Evolutionary conservation across 257 asterid genomes (phyloP).

Genomic region (Solanum acaule): DNA sequence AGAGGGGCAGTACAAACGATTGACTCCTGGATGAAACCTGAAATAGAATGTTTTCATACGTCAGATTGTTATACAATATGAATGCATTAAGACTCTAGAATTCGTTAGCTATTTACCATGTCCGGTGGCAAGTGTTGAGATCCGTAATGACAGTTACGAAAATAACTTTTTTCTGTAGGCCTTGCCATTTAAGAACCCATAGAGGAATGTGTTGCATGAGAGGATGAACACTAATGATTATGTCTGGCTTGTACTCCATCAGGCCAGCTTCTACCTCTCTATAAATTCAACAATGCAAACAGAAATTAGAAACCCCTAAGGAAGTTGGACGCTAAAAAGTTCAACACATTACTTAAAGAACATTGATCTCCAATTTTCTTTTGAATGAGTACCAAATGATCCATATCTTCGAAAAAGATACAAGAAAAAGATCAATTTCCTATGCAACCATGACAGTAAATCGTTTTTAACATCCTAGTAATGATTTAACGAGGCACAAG

Average conservation of each 20-base stretch:
- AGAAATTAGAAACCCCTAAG: neutral
- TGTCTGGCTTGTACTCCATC: slow-evolving; percentile 96
- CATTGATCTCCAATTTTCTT: neutral
- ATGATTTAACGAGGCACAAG: neutral
- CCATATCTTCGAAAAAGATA: neutral
- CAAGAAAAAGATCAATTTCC: neutral
- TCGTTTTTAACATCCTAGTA: neutral
- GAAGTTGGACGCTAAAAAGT: neutral
- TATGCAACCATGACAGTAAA: neutral
- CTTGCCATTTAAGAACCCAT: slow-evolving; percentile 98
- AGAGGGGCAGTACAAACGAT: slow-evolving; percentile 83
- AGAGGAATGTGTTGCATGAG: slow-evolving; percentile 98
- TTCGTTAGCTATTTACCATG: slow-evolving; percentile 41
- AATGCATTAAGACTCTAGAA: neutral
- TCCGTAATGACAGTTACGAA: slow-evolving; percentile 91
- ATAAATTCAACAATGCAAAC: neutral
- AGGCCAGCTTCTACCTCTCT: slow-evolving; percentile 98
- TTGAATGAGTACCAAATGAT: neutral
- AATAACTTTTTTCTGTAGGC: slow-evolving; percentile 73
- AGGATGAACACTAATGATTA: slow-evolving; percentile 94
- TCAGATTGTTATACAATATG: neutral
- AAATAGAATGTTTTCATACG: neutral
- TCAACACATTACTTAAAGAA: neutral
- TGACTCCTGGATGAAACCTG: slow-evolving; percentile 93
- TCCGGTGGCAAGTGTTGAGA: slow-evolving; percentile 88